Base-by-base conservation (phyloP, 805 yeast species). In the Metschnikowia corniflorae region DNA sequence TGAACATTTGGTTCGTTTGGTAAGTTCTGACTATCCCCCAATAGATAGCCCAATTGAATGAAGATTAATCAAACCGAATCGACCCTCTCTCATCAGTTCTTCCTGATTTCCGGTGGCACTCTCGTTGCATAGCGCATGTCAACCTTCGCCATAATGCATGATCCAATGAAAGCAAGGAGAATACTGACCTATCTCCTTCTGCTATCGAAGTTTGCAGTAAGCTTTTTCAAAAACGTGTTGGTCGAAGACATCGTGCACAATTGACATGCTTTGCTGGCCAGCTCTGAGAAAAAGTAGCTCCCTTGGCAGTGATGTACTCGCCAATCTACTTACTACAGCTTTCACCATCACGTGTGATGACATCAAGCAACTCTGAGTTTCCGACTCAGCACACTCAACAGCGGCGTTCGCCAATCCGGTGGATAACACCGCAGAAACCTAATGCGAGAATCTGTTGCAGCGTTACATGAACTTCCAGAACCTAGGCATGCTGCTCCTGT, bases 81-180 rank as follows among this genome's bases (percentile, higher is more conserved):
- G n/a, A n/a, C n/a, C n/a, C n/a, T n/a, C n/a, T n/a, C n/a, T n/a
- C n/a, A n/a, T n/a, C n/a, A n/a, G n/a, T n/a, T n/a, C n/a, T n/a
- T n/a, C n/a, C n/a, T n/a, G n/a, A n/a, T n/a, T n/a, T n/a, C n/a
- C n/a, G n/a, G n/a, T n/a, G 93, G 91, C 42, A 82, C 91, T 69
- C 91, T 75, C 9, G 78, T 75, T 20, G 75, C 53, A 80, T 82
- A 79, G 26, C 37, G 34, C 7, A 31, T 25, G 7, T 28, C 9
- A 5, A 41, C n/a, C 8, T 33, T 24, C 15, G 29, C 35, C 19
- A 29, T 30, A 17, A 42, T 16, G 42, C 38, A 37, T 29, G 38
- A 26, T 10, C 20, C 22, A 9, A 42, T 31, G 24, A 24, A 42
- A 6, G 13, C 37, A 17, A 27, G 18, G 24, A 34, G 24, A 13